These are phyloP conservation scores for Bauhinia variegata DNA, from an alignment of 306 rosid genomes.

Conservation along the genomic window DNA sequence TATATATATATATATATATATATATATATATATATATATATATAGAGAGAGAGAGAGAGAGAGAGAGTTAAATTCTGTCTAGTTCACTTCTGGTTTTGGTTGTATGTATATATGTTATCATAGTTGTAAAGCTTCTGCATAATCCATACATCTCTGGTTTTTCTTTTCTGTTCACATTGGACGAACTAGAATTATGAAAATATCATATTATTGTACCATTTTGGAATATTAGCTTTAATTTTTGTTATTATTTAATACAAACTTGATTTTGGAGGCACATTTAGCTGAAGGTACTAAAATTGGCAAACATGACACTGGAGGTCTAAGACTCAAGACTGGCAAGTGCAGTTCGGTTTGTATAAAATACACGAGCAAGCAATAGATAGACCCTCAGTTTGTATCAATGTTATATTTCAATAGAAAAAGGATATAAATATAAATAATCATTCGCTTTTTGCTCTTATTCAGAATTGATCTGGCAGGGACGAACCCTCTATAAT, in stretches of 20 bases:
- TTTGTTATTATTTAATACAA: too few species aligned
- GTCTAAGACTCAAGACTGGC: too few species aligned
- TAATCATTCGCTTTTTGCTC: neutral
- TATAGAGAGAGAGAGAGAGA: too few species aligned
- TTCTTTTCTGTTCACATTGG: neutral
- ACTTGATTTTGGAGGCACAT: too few species aligned
- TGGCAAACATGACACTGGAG: too few species aligned
- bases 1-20: neutral
- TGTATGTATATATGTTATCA: constrained; percentile 1
- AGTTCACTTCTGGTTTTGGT: neutral
- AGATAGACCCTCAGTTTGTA: too few species aligned
- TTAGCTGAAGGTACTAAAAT: too few species aligned
- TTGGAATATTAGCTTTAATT: too few species aligned
- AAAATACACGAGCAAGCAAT: too few species aligned
- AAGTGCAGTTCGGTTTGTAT: too few species aligned
- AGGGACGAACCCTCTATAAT: constrained; percentile 12
- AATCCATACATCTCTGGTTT: neutral
- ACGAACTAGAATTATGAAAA: neutral
- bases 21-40: neutral
- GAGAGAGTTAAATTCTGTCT: neutral
- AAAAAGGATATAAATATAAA: neutral
- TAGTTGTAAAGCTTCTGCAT: neutral
- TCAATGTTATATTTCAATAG: too few species aligned
- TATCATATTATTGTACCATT: neutral
- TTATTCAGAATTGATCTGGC: neutral